A percentile compares a stretch with the other conserved stretches of the same genome.
phyloP scores from a whole-genome alignment of 2,329 filamentous ascomycete species.

The Trichoderma aggressivum region DNA sequence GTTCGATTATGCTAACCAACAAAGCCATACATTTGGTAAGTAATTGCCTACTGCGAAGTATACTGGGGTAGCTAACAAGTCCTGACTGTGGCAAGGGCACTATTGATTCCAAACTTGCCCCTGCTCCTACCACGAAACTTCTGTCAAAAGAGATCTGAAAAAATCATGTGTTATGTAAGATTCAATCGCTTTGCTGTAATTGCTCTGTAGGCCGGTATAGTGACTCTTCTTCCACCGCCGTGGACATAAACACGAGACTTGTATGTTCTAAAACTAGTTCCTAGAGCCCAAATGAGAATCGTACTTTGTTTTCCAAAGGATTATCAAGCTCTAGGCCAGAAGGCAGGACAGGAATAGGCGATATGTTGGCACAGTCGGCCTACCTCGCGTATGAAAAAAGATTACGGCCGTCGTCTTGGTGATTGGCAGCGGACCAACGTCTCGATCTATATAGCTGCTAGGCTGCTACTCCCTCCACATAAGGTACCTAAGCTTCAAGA shows the following conservation, averaged over 20 bases:
- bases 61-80: neutral
- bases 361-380: rapidly evolving
- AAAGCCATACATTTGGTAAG: neutral
- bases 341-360: neutral
- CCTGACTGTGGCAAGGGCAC: neutral
- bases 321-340: neutral
- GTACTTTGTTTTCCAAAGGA: neutral
- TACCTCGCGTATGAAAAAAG: neutral
- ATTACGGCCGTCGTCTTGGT: neutral
- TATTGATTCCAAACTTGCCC: neutral
- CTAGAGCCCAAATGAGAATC: neutral
- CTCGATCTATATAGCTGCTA: neutral
- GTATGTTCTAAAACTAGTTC: neutral
- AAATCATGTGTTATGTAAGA: neutral
- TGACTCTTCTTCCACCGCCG: neutral
- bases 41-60: neutral
- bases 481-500: neutral
- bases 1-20: neutral
- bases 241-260: neutral
- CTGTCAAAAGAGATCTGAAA: neutral
- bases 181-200: neutral
- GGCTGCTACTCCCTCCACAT: too few species aligned
- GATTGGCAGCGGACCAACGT: neutral
- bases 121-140: neutral
- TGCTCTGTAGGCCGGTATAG: too few species aligned